Conservation (phyloP, 768 basidiomycete genomes). For the Lyophyllum shimeji region DNA sequence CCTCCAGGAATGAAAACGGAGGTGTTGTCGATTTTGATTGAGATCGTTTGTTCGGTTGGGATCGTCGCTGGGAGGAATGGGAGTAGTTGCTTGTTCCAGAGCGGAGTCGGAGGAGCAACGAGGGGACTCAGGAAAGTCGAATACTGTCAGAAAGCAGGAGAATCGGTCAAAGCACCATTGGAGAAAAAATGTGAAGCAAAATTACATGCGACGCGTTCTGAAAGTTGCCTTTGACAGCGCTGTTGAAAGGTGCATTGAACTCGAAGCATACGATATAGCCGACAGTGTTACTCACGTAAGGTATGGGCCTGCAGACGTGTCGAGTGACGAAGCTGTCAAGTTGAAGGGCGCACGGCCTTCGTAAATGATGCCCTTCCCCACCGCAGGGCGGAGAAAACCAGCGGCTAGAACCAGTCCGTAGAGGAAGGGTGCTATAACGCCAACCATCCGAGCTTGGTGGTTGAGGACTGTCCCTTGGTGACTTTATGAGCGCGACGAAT, state of each 20-base stretch:
- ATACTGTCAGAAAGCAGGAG: slow-evolving; percentile 33
- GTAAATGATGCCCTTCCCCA: slow-evolving; percentile 35
- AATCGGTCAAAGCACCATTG: background rate
- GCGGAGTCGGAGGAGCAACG: slow-evolving; percentile 40
- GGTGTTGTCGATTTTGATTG: slow-evolving; percentile 54
- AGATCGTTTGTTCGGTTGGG: slow-evolving; percentile 48
- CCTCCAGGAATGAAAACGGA: slow-evolving; percentile 57
- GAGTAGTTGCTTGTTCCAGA: slow-evolving; percentile 39
- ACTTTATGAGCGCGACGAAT: background rate
- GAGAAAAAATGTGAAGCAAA: background rate
- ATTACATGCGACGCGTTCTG: slow-evolving; percentile 50
- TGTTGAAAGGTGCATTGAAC: slow-evolving; percentile 18
- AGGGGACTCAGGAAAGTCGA: slow-evolving; percentile 38
- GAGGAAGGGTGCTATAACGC: background rate
- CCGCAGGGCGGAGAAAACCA: background rate
- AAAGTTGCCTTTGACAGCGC: slow-evolving; percentile 52
- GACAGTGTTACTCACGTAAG: slow-evolving; percentile 42
- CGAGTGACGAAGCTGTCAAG: slow-evolving; percentile 41
- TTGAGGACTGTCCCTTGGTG: too few species aligned
- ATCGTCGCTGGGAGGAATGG: slow-evolving; percentile 20
- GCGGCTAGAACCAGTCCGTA: background rate
- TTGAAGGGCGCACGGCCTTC: slow-evolving; percentile 54
- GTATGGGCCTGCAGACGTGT: slow-evolving; percentile 49
- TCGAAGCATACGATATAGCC: background rate
- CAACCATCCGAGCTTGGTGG: background rate